Evolutionary conservation across 148 eudicot species (phyloP).

Genomic region (Vaccinium darrowii): DNA sequence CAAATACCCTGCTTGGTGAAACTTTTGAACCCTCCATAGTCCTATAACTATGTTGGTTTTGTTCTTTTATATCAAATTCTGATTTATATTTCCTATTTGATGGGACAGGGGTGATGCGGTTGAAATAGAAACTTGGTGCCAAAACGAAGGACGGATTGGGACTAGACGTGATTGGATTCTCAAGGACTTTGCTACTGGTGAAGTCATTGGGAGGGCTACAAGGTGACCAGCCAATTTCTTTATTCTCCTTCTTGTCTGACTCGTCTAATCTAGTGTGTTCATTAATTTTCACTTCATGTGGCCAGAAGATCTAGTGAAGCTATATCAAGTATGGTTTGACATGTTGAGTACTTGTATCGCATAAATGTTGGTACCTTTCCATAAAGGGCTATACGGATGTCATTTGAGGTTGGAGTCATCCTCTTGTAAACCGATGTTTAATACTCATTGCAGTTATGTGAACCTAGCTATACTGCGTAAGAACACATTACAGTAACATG

Average conservation of each 20-base stretch:
- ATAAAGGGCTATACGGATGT: background rate
- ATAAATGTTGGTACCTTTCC: background rate
- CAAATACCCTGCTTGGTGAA: conserved; percentile 84
- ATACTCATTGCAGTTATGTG: background rate
- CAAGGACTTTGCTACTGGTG: conserved; percentile 76
- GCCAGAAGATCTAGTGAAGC: background rate
- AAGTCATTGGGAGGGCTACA: conserved; percentile 92
- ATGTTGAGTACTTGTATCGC: background rate
- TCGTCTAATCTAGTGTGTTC: background rate
- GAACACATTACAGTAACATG: background rate
- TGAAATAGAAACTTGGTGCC: conserved; percentile 99
- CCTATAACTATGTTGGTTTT: background rate
- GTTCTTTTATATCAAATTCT: background rate
- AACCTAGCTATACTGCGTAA: background rate
- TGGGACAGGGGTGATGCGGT: conserved; percentile 80
- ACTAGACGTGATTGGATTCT: conserved; percentile 92
- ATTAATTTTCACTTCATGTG: background rate
- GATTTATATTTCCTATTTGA: conserved; percentile 12
- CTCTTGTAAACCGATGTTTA: background rate
- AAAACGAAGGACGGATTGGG: conserved; percentile 86
- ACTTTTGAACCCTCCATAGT: conserved; percentile 1
- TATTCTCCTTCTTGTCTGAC: background rate
- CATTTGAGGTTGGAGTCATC: conserved; percentile 6
- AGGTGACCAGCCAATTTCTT: conserved; percentile 37
- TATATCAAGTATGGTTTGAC: background rate